Evolutionary conservation across 1,139 yeast species (phyloP).

Genomic region (Yamadazyma epiphylla): DNA sequence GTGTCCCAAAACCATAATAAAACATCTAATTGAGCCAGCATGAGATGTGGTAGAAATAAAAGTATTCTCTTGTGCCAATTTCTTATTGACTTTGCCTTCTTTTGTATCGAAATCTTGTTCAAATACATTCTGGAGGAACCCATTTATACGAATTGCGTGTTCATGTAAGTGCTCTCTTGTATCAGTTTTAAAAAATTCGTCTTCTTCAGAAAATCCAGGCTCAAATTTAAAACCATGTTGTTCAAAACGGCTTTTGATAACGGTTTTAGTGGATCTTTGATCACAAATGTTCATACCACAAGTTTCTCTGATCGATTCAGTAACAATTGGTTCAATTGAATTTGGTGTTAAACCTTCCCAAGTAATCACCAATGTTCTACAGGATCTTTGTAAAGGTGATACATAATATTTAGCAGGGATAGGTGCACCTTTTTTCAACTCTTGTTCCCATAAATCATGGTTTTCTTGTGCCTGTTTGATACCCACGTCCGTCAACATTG

Average conservation of each 20-base stretch:
- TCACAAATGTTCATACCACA: slow-evolving; percentile 69
- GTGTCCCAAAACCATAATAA: slow-evolving; percentile 51
- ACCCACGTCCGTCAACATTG: slow-evolving; percentile 60
- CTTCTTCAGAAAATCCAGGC: slow-evolving; percentile 44
- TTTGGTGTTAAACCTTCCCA: slow-evolving; percentile 39
- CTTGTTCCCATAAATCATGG: slow-evolving; percentile 40
- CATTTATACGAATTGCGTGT: slow-evolving; percentile 45
- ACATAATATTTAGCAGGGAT: slow-evolving; percentile 54
- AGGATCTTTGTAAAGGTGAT: slow-evolving; percentile 68
- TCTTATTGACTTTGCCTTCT: slow-evolving; percentile 17
- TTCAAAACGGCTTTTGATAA: slow-evolving; percentile 13
- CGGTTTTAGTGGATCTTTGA: slow-evolving; percentile 39
- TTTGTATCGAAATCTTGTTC: slow-evolving; percentile 23
- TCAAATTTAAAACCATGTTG: slow-evolving; percentile 33
- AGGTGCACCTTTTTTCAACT: slow-evolving; percentile 48
- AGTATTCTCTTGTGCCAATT: slow-evolving; percentile 19
- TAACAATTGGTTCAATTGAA: slow-evolving; percentile 30
- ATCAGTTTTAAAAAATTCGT: slow-evolving; percentile 32
- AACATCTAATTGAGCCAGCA: slow-evolving; percentile 56
- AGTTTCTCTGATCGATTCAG: slow-evolving; percentile 69
- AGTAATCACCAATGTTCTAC: slow-evolving; percentile 54
- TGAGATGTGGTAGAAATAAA: slow-evolving; percentile 56
- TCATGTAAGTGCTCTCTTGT: slow-evolving; percentile 43
- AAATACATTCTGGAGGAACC: slow-evolving; percentile 47
- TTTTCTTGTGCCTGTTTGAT: slow-evolving; percentile 45